Evolutionary conservation across 2,329 filamentous ascomycete genomes (phyloP).

Genomic region (Fusarium sp.): DNA sequence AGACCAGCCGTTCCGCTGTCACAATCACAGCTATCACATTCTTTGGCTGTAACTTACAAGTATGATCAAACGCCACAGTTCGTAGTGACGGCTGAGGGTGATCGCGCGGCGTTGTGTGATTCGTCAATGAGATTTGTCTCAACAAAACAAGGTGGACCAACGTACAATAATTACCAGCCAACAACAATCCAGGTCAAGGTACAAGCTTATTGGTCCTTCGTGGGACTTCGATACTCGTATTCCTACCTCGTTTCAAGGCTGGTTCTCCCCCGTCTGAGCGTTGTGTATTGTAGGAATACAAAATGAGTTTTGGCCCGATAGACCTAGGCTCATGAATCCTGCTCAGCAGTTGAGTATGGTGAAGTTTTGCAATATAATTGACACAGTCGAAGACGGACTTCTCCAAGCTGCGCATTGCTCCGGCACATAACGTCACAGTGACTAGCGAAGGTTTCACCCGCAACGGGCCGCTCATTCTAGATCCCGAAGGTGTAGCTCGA

Average conservation of each 20-base stretch:
- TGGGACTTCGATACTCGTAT: too few species aligned
- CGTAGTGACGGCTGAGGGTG: neutral
- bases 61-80: neutral
- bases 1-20: neutral
- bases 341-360: rapidly evolving
- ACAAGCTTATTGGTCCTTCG: too few species aligned
- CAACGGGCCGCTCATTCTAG: constrained; percentile 22
- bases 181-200: neutral
- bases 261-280: neutral
- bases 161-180: rapidly evolving
- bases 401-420: neutral
- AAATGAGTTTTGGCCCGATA: neutral
- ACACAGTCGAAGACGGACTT: too few species aligned
- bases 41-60: neutral
- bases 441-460: neutral
- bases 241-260: too few species aligned
- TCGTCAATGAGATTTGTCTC: too few species aligned
- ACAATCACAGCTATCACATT: neutral
- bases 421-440: neutral
- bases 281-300: neutral
- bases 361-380: rapidly evolving
- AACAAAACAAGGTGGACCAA: rapidly evolving
- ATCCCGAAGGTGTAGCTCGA: neutral
- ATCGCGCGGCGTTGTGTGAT: too few species aligned
- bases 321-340: rapidly evolving